Conservation (phyloP, 805 yeast genomes). For the Metschnikowia bowlesiae region DNA sequence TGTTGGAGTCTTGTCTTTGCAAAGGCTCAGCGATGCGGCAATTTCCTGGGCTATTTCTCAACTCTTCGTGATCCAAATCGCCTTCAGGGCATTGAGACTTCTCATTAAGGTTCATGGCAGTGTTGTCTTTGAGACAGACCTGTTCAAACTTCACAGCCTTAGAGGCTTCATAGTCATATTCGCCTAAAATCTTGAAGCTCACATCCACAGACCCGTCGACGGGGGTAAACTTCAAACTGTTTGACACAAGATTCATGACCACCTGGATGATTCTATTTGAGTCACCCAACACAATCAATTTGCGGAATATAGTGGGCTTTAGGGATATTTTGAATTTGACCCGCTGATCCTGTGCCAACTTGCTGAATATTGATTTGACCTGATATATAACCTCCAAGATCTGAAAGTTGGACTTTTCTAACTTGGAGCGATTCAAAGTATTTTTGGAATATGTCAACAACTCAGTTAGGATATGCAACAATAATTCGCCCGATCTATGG, state of each 20-base stretch:
- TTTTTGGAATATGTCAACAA: constrained; percentile 88
- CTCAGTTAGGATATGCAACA: constrained; percentile 86
- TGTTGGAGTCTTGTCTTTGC: not conserved
- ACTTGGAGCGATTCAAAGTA: constrained; percentile 74
- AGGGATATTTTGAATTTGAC: constrained; percentile 63
- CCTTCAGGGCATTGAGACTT: not conserved
- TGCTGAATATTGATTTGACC: constrained; percentile 77
- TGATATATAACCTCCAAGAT: constrained; percentile 80
- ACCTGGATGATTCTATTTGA: constrained; percentile 87
- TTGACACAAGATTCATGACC: constrained; percentile 87
- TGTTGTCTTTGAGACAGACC: constrained; percentile 11
- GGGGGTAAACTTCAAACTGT: constrained; percentile 89
- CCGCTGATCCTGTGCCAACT: constrained; percentile 71
- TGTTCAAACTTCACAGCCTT: constrained; percentile 9
- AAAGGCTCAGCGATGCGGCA: not conserved
- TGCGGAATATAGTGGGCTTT: constrained; percentile 55
- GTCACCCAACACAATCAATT: constrained; percentile 77
- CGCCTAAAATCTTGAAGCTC: constrained; percentile 59
- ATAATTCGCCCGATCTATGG: constrained; percentile 84
- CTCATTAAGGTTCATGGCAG: not conserved
- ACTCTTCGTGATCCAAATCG: not conserved
- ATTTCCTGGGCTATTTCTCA: not conserved
- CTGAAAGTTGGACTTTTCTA: constrained; percentile 79
- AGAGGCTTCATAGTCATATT: constrained; percentile 45
- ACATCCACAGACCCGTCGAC: constrained; percentile 78